Percentiles rank a stretch among this genome's conserved stretches.
phyloP scores from a whole-genome alignment of 2,329 filamentous ascomycete genomes.

The Tetracladium maxilliforme region DNA sequence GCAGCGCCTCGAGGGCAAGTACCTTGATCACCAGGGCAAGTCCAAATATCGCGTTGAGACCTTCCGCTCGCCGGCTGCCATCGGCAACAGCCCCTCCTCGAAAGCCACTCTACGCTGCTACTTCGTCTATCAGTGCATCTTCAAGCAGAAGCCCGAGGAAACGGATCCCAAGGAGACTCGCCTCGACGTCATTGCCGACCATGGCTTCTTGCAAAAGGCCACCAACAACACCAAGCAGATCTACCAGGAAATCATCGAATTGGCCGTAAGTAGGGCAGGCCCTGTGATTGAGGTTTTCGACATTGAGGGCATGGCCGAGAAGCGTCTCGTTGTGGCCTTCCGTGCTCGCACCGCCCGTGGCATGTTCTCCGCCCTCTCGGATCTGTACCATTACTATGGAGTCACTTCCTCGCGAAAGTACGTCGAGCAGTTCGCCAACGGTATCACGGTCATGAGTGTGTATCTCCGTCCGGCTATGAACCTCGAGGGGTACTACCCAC shows the following conservation, averaged over 20 bases:
- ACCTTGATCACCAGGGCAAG: conserved; percentile 62
- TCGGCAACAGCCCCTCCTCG: conserved; percentile 46
- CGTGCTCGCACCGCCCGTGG: conserved; percentile 84
- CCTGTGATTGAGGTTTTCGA: conserved; percentile 98
- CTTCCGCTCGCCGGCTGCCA: conserved; percentile 84
- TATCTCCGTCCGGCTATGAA: conserved; percentile 66
- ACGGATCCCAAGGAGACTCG: conserved; percentile 66
- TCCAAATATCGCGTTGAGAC: conserved; percentile 93
- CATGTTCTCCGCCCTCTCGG: conserved; percentile 86
- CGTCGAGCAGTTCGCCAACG: conserved; percentile 97
- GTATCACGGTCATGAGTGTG: conserved; percentile 91
- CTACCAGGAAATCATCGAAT: conserved; percentile 85
- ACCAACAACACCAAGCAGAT: conserved; percentile 91
- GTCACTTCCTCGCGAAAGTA: conserved; percentile 90
- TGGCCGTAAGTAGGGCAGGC: conserved; percentile 71
- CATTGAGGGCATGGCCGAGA: conserved; percentile 80
- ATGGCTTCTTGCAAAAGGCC: conserved; percentile 88
- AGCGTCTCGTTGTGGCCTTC: conserved; percentile 88
- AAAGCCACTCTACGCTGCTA: conserved; percentile 88
- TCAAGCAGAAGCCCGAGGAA: conserved; percentile 61
- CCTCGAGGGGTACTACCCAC: conserved; percentile 44
- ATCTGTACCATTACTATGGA: conserved; percentile 97
- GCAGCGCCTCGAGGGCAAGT: conserved; percentile 86
- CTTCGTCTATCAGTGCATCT: conserved; percentile 95
- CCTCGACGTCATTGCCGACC: conserved; percentile 83